Base-by-base conservation (phyloP, 2,329 filamentous ascomycete species). In the Pezicula carpinea region DNA sequence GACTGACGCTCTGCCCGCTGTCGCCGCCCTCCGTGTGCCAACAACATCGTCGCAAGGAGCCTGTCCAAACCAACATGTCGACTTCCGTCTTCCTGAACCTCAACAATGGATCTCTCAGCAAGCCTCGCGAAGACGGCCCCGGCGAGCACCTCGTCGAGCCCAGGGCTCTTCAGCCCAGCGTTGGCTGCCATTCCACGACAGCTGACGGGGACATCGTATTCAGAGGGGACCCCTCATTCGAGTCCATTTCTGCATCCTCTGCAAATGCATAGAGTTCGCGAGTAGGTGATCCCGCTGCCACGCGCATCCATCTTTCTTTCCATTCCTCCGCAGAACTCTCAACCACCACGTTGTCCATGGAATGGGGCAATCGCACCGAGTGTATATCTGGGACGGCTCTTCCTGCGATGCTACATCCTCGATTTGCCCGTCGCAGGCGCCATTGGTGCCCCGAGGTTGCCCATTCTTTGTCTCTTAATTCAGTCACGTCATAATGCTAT, bases 251-350 rank as follows among this genome's bases (percentile, higher is more conserved):
- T 88, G 46, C 85, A 89, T 59, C 83, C 85, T 29, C 67, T 87
- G 47, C 85, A 89, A 64, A 79, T 79, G 50, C 83, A 87, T 64
- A 82, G 77, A 65, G 86, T 89, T 43, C 77, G 85, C 77, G 87
- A 90, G 83, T 88, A 74, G 76, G 83, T 78, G 42, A 35, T 44
- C 21, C 15, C 14, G 39, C 31, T 38, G 13, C 43, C 7, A 44
- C 43, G 15, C 33, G 34, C 43, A 18, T 32, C 10, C 21, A n/a
- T 10, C 14, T 36, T n/a, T 14, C 31, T 2, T 39, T 45, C 51
- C 38, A 56, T 50, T 49, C 43, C 42, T 22, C 43, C 13, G 29
- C n/a, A n/a, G n/a, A 40, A 40, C 38, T 15, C 47, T 47, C 17
- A 26, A 36, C 39, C 40, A 34, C 23, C 40, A 41, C 49, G 42